These are phyloP conservation scores for Penicillium sp. DNA, from an alignment of 2,329 filamentous ascomycete species.

Conservation along the genomic window DNA sequence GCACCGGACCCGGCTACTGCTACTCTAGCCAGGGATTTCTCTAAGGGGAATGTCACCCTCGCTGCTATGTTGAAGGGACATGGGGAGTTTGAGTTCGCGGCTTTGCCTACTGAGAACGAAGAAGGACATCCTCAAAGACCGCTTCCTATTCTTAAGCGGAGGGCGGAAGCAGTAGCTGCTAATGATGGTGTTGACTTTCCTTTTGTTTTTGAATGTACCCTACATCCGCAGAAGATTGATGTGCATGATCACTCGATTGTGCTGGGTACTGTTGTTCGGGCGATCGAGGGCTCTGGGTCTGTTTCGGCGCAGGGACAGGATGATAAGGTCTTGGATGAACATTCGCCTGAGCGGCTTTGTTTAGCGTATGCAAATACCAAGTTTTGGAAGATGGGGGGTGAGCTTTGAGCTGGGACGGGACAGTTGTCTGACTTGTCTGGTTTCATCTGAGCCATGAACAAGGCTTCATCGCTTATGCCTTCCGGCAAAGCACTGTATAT, in stretches of 20 bases:
- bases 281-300: slow-evolving; percentile 20
- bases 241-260: slow-evolving; percentile 45
- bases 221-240: slow-evolving; percentile 38
- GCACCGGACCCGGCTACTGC: slow-evolving; percentile 34
- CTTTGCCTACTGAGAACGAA: slow-evolving; percentile 9
- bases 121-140: slow-evolving; percentile 7
- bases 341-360: slow-evolving; percentile 30
- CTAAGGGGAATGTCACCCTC: slow-evolving; percentile 41
- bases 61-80: slow-evolving; percentile 27
- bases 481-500: neutral
- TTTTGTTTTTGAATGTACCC: slow-evolving; percentile 42
- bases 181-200: slow-evolving; percentile 32
- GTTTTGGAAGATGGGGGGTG: slow-evolving; percentile 45
- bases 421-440: neutral
- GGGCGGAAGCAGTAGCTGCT: neutral
- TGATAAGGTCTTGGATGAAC: slow-evolving; percentile 4
- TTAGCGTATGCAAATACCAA: slow-evolving; percentile 45
- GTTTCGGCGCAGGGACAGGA: neutral
- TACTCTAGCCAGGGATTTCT: slow-evolving; percentile 42
- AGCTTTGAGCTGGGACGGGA: slow-evolving; percentile 24
- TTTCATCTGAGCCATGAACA: neutral
- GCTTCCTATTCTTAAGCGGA: slow-evolving; percentile 32
- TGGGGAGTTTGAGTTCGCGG: slow-evolving; percentile 32
- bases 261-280: slow-evolving; percentile 38
- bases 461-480: neutral